Conservation (phyloP, 352 stramenopile species). For the Globisporangium carolinianum region DNA sequence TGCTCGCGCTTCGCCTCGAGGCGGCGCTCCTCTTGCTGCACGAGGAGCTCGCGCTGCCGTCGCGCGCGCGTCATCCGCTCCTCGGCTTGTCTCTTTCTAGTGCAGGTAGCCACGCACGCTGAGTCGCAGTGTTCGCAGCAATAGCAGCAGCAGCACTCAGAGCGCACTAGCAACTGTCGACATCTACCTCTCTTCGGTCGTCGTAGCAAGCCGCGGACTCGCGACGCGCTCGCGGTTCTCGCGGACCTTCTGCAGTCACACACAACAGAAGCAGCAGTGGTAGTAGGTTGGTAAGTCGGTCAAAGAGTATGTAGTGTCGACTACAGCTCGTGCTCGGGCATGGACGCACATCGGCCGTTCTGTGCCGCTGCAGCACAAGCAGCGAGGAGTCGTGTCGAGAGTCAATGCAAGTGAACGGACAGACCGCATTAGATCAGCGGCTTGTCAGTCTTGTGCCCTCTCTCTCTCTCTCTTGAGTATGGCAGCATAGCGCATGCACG, state of each 20-base stretch:
- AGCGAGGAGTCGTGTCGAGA: background rate
- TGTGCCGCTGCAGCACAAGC: slow-evolving; percentile 21
- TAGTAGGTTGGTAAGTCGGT: background rate
- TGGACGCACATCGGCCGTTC: slow-evolving; percentile 21
- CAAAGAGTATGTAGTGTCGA: background rate
- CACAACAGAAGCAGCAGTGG: background rate
- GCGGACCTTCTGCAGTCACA: slow-evolving; percentile 37
- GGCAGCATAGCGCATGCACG: background rate
- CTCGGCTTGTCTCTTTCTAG: slow-evolving; percentile 61
- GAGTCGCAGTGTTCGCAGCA: too few relatives aligned
- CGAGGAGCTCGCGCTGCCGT: slow-evolving; percentile 34
- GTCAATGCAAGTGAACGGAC: background rate
- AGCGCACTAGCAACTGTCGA: background rate
- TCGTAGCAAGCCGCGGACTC: slow-evolving; percentile 18
- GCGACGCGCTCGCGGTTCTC: slow-evolving; percentile 44
- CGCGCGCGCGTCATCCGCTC: slow-evolving; percentile 37
- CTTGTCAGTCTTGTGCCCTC: too few relatives aligned
- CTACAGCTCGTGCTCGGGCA: background rate
- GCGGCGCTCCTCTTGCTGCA: slow-evolving; percentile 30
- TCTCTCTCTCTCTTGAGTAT: too few relatives aligned
- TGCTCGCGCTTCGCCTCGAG: slow-evolving; percentile 24
- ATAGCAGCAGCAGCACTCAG: background rate
- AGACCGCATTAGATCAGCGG: background rate
- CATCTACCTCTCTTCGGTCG: slow-evolving; percentile 22
- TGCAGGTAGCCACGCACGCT: background rate